Conservation (phyloP, 805 yeast species). For the Candida sphagnicola region DNA sequence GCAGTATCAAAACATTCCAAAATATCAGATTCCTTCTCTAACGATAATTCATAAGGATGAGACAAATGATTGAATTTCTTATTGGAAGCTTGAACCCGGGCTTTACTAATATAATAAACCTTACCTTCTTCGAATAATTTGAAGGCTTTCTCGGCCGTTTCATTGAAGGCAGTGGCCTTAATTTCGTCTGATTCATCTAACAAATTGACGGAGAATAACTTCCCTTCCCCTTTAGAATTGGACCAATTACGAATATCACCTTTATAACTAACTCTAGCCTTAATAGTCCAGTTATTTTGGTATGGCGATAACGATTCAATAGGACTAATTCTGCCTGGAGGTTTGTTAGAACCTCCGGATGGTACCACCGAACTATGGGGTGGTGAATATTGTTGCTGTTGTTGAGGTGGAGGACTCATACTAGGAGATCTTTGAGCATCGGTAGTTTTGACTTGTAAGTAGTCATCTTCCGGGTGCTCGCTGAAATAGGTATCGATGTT, state of each 20-base stretch:
- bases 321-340: conserved; percentile 45
- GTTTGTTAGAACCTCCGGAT: conserved; percentile 2
- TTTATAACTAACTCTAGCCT: conserved; percentile 86
- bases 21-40: conserved; percentile 75
- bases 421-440: conserved; percentile 3
- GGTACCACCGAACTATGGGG: conserved; percentile 6
- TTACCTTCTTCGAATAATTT: conserved; percentile 81
- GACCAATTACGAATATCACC: conserved; percentile 87
- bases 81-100: conserved; percentile 77
- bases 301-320: conserved; percentile 90
- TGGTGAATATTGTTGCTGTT: conserved; percentile 3
- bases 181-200: conserved; percentile 95
- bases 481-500: conserved; percentile 51
- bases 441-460: conserved; percentile 13
- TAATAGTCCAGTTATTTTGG: conserved; percentile 86
- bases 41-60: conserved; percentile 82
- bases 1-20: conserved; percentile 59
- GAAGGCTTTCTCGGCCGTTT: conserved; percentile 74
- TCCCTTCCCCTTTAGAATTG: conserved; percentile 83
- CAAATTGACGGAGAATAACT: conserved; percentile 81
- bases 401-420: conserved; percentile 6
- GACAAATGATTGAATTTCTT: conserved; percentile 79
- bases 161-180: conserved; percentile 91
- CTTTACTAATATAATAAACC: conserved; percentile 79
- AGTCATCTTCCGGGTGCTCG: conserved; percentile 55